These are phyloP conservation scores for Dendrobium huoshanense DNA, from an alignment of 106 monocot species.

Conservation along the genomic window DNA sequence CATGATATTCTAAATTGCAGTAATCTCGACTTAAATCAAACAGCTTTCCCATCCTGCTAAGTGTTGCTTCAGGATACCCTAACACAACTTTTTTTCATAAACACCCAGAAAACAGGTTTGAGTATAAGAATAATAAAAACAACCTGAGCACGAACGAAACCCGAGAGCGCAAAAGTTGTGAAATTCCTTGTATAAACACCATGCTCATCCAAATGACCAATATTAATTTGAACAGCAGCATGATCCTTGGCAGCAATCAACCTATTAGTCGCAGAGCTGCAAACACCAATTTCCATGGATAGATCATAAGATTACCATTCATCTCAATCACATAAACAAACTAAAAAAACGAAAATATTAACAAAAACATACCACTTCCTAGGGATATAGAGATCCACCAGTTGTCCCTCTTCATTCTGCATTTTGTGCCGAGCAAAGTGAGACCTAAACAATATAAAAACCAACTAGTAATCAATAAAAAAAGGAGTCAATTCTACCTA, in stretches of 20 bases:
- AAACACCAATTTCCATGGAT: not conserved
- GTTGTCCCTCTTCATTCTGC: slow-evolving; percentile 77
- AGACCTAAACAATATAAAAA: not conserved
- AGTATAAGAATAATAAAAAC: not conserved
- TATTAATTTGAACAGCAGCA: slow-evolving; percentile 78
- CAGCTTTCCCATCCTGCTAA: too few species aligned
- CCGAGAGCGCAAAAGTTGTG: slow-evolving; percentile 73
- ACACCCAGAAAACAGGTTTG: too few species aligned
- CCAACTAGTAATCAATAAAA: not conserved
- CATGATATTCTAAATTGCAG: too few species aligned
- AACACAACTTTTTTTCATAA: too few species aligned
- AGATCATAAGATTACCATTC: not conserved
- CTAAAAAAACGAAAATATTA: not conserved
- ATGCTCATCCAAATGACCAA: slow-evolving; percentile 80
- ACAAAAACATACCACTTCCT: slow-evolving; percentile 53
- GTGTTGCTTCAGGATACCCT: too few species aligned
- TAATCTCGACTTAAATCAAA: too few species aligned
- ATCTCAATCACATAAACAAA: not conserved
- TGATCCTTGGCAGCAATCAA: slow-evolving; percentile 93
- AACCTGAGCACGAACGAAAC: slow-evolving; percentile 86
- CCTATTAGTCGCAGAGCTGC: slow-evolving; percentile 85
- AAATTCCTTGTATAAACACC: slow-evolving; percentile 64
- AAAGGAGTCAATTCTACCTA: not conserved
- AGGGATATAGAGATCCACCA: slow-evolving; percentile 83
- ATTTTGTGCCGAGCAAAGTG: slow-evolving; percentile 10